phyloP scores from a whole-genome alignment of 1,284 basidiomycete genomes.

The Lignosus rhinocerotis region DNA sequence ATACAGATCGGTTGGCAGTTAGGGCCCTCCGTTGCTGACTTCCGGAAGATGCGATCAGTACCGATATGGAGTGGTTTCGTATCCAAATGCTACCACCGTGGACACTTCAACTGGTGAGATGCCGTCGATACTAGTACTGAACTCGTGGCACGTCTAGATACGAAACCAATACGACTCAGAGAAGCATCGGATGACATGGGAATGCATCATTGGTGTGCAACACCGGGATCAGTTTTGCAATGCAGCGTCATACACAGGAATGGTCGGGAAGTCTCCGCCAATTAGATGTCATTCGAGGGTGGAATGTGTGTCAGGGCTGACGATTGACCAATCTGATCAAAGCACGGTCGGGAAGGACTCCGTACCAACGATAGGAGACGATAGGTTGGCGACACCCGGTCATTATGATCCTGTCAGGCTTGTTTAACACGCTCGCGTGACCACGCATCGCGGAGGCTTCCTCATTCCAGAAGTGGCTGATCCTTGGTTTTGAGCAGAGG shows the following conservation, averaged over 20 bases:
- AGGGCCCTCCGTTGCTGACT: no score
- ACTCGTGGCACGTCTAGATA: not conserved
- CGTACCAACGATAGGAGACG: not conserved
- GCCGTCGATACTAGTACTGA: no score
- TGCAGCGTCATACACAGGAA: not conserved
- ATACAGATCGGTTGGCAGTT: not conserved
- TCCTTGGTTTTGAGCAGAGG: not conserved
- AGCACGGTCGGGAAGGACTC: constrained; percentile 1
- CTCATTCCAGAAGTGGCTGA: not conserved
- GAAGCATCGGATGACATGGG: not conserved
- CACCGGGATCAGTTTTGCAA: not conserved
- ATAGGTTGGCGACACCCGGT: not conserved
- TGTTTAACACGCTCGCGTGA: no score
- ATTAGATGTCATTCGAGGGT: not conserved
- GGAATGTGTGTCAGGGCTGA: not conserved
- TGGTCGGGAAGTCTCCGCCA: no score
- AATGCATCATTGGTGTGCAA: constrained; percentile 3
- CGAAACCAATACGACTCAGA: not conserved
- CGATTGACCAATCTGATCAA: constrained; percentile 10
- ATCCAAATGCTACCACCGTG: no score
- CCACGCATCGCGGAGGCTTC: no score
- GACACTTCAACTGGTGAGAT: no score
- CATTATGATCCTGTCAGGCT: not conserved
- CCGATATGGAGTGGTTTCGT: no score
- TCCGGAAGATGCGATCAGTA: no score